Evolutionary conservation across 305 asterid genomes (phyloP).

Genomic region (Coffea humblotiana): DNA sequence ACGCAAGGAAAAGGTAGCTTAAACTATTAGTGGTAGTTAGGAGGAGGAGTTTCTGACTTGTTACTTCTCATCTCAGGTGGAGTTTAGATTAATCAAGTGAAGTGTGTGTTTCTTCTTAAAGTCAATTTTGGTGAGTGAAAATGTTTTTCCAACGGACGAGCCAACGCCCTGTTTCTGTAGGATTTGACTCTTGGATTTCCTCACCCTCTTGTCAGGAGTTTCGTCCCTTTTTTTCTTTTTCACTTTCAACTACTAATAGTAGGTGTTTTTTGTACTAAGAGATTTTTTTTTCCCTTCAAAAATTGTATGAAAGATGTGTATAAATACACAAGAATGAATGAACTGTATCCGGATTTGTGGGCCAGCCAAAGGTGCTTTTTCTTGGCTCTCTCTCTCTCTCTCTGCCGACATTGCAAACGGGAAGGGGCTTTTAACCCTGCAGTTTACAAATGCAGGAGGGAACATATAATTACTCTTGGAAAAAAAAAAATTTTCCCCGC

Average conservation of each 20-base stretch:
- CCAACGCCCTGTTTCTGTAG: background rate
- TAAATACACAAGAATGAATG: background rate
- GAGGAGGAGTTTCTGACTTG: background rate
- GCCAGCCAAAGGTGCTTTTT: conserved; percentile 3
- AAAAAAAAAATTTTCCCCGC: no score
- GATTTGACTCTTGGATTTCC: conserved; percentile 10
- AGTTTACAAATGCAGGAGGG: background rate
- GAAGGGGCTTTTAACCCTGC: background rate
- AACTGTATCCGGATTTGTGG: conserved; percentile 15
- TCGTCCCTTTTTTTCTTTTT: background rate
- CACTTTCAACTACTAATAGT: background rate
- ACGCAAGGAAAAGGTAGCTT: background rate
- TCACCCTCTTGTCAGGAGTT: no score
- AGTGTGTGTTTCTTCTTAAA: background rate
- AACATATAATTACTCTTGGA: no score
- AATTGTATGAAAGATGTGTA: no score
- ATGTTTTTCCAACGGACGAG: conserved; percentile 2
- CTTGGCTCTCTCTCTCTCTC: background rate
- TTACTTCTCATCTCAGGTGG: background rate
- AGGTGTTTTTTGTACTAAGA: no score
- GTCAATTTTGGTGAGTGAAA: conserved; percentile 16
- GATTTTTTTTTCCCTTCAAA: no score
- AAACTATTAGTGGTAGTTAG: background rate
- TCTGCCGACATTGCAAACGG: conserved; percentile 18
- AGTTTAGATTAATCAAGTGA: conserved; percentile 2